Percentiles rank a stretch among this genome's conserved stretches.
Evolutionary conservation across 2,329 filamentous ascomycete genomes (phyloP).

Genomic region (Sporothrix luriei): DNA sequence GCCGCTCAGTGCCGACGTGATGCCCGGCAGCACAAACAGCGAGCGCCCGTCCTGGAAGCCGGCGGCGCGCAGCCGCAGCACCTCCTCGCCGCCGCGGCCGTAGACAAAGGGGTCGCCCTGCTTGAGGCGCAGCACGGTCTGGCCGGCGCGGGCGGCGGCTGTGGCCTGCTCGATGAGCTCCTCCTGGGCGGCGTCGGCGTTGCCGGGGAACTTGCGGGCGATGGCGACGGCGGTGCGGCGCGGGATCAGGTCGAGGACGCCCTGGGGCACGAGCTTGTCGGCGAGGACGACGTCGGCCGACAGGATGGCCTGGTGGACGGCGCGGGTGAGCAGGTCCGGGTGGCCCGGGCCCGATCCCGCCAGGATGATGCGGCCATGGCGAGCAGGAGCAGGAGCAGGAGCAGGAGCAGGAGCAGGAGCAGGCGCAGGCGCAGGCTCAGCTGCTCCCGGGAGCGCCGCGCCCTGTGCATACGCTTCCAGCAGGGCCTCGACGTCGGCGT

Average conservation of each 20-base stretch:
- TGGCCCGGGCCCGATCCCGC: conserved; percentile 92
- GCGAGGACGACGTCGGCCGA: conserved; percentile 77
- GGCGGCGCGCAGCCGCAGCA: conserved; percentile 74
- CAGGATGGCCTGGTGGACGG: conserved; percentile 75
- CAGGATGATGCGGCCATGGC: conserved; percentile 74
- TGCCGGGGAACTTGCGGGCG: conserved; percentile 95
- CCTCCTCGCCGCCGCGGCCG: conserved; percentile 91
- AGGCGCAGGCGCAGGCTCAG: too few relatives aligned
- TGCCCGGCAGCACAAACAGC: conserved; percentile 74
- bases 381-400: too few relatives aligned
- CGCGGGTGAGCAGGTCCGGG: conserved; percentile 84
- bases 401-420: too few relatives aligned
- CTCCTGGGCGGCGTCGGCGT: conserved; percentile 89
- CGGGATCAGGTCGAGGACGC: conserved; percentile 85
- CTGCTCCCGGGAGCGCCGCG: conserved; percentile 31
- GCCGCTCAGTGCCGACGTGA: conserved; percentile 84
- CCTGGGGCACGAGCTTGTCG: conserved; percentile 81
- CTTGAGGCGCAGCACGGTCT: conserved; percentile 85
- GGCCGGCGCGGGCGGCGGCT: conserved; percentile 64
- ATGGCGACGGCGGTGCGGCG: conserved; percentile 88
- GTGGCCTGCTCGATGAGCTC: conserved; percentile 82
- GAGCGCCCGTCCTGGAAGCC: conserved; percentile 61
- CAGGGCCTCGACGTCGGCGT: conserved; percentile 75
- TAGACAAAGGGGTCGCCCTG: conserved; percentile 98
- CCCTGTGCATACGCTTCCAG: conserved; percentile 67